Evolutionary conservation across 345 rosid species (phyloP).

Genomic region (Eucalyptus regnans): DNA sequence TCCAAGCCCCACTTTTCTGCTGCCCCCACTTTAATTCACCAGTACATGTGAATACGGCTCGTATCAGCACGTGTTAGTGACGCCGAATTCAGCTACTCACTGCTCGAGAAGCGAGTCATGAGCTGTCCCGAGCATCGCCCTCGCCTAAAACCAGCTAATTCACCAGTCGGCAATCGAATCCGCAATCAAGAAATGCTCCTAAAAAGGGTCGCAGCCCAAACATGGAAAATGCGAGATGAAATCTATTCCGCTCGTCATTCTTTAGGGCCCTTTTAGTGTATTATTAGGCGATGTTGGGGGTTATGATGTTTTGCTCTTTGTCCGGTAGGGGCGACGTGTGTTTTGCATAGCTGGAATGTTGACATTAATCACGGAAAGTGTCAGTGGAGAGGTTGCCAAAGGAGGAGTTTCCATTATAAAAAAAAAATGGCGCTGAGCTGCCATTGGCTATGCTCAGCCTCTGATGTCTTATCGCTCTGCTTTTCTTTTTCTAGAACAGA

Average conservation of each 20-base stretch:
- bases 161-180: not conserved
- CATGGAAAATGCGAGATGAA: not conserved
- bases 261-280: not conserved
- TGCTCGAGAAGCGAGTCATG: not conserved
- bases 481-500: not conserved
- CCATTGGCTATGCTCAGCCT: not conserved
- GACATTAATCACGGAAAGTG: not conserved
- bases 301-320: not conserved
- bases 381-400: not conserved
- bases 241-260: not conserved
- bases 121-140: not conserved
- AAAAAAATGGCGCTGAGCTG: not conserved
- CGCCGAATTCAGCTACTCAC: not conserved
- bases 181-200: not conserved
- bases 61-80: not conserved
- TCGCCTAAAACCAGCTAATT: not conserved
- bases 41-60: not conserved
- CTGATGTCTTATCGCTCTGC: not conserved
- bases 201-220: not conserved
- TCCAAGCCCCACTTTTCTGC: not conserved
- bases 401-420: not conserved
- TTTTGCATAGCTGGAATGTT: not conserved
- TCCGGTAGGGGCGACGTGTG: not conserved
- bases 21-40: not conserved
- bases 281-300: not conserved